Base-by-base conservation (phyloP, 768 basidiomycete species). In the Kwoniella sp. region DNA sequence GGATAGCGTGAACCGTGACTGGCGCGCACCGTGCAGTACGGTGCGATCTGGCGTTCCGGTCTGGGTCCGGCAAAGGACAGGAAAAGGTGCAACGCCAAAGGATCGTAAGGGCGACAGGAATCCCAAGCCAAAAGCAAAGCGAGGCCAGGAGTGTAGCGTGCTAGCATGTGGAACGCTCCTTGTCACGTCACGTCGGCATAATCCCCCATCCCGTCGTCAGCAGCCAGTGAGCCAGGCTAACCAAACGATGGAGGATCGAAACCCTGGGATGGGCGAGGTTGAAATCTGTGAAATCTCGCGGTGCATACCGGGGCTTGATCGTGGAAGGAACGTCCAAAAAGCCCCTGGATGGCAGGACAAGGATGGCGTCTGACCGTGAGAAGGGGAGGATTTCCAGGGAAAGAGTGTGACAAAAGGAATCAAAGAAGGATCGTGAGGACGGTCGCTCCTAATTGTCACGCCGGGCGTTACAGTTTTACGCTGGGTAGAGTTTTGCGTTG, bases 31-130 rank as follows among this genome's bases (percentile, higher is more conserved):
- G n/a, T n/a, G 25, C 19, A 23, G 49, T 19, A 19, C 17, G 34
- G 39, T 37, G 52, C 44, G 41, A 42, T 52, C 25, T 36, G 20
- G 36, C 29, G 28, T 39, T 29, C 34, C 17, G 33, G 26, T 34
- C 46, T n/a, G n/a, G n/a, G n/a, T n/a, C n/a, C n/a, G n/a, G n/a
- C n/a, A n/a, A n/a, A n/a, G 32, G 45, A 40, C 20, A 56, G 54
- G 50, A 46, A 47, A 48, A 49, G 47, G 59, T 60, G 58, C 58
- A 51, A 60, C 48, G 53, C 58, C 53, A 51, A 60, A 56, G 53
- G 53, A 45, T n/a, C 12, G 40, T 27, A 20, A 41, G 34, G 42
- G 47, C 19, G 36, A 15, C 15, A 29, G 28, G 44, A 28, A 29
- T 22, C 31, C 32, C 45, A 29, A 46, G 20, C 45, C 43, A 5